Conservation (phyloP, 108 stramenopile species). For the Nitzschia inconspicua region DNA sequence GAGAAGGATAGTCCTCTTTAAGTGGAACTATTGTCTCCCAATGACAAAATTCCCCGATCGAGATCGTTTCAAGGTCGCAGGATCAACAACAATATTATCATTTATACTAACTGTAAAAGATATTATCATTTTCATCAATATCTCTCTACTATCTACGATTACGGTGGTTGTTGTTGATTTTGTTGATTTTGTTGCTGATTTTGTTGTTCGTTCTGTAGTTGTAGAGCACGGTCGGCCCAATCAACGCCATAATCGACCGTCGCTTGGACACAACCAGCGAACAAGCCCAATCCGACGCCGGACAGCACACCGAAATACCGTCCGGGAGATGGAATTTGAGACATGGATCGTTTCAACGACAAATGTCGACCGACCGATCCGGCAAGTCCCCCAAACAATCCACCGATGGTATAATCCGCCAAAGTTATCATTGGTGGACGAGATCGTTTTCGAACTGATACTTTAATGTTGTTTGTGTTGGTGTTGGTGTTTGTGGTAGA, state of each 20-base stretch:
- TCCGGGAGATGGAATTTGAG: slow-evolving; percentile 7
- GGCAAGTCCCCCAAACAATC: slow-evolving; percentile 21
- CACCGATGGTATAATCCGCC: slow-evolving; percentile 28
- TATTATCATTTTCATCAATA: no score
- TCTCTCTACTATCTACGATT: no score
- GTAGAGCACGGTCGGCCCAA: no score
- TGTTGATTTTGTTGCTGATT: no score
- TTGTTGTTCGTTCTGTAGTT: no score
- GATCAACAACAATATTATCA: no score
- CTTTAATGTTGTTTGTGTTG: neutral
- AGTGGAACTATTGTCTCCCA: no score
- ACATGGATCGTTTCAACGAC: neutral
- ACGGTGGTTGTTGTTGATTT: no score
- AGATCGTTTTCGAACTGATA: neutral
- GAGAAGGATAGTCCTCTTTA: no score
- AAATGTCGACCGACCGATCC: slow-evolving; percentile 17
- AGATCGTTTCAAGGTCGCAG: no score
- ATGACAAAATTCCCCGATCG: no score
- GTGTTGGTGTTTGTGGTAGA: neutral
- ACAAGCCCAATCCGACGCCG: slow-evolving; percentile 21
- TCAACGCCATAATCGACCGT: slow-evolving; percentile 15
- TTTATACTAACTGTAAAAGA: no score
- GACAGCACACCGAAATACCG: slow-evolving; percentile 17
- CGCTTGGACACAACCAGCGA: slow-evolving; percentile 21
- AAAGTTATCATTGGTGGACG: neutral